Percentiles rank a stretch among this genome's conserved stretches.
Evolutionary conservation across 352 stramenopile species (phyloP).

Genomic region (Phytophthora sp.): DNA sequence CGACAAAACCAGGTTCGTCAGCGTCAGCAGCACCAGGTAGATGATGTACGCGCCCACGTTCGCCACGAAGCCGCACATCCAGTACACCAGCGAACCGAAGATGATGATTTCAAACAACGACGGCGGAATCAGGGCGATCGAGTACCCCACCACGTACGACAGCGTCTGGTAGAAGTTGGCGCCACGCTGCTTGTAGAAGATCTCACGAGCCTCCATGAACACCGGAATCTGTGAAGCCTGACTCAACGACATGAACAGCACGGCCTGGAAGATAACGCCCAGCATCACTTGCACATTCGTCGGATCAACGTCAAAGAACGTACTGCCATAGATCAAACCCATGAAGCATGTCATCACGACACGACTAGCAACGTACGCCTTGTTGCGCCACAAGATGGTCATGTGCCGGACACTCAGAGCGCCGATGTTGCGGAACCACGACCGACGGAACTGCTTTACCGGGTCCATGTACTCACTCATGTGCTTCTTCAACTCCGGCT

Average conservation of each 20-base stretch:
- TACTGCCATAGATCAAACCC: conserved; percentile 12
- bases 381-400: conserved; percentile 46
- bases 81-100: conserved; percentile 86
- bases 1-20: conserved; percentile 13
- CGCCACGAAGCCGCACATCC: conserved; percentile 73
- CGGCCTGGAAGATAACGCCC: conserved; percentile 18
- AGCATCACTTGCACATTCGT: conserved; percentile 18
- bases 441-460: conserved; percentile 27
- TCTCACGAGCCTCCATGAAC: conserved; percentile 18
- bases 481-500: conserved; percentile 18
- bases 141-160: conserved; percentile 11
- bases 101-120: conserved; percentile 33
- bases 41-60: conserved; percentile 14
- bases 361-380: conserved; percentile 24
- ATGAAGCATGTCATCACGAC: conserved; percentile 24
- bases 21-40: conserved; percentile 6
- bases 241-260: conserved; percentile 20
- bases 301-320: conserved; percentile 9
- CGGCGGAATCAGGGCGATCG: conserved; percentile 10
- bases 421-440: conserved; percentile 13
- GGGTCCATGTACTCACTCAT: conserved; percentile 25
- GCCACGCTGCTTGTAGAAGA: conserved; percentile 17
- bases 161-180: conserved; percentile 14
- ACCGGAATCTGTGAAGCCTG: conserved; percentile 14
- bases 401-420: conserved; percentile 45